phyloP scores from a whole-genome alignment of 805 yeast genomes.

The Lipomyces yamanashiensis region DNA sequence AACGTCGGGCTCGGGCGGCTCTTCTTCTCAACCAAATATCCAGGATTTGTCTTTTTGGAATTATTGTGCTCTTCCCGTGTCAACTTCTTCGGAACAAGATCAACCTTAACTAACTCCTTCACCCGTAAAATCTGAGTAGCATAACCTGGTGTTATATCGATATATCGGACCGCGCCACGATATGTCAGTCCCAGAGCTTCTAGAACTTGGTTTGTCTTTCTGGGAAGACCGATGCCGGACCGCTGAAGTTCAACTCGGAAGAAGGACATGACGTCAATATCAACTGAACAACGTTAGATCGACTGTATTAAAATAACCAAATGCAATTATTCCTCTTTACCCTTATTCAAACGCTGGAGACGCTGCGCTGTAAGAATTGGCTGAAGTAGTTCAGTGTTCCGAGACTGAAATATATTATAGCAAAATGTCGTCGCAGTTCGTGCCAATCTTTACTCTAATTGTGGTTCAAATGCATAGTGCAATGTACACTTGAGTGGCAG shows the following conservation, averaged over 20 bases:
- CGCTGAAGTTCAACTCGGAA: slow-evolving; percentile 76
- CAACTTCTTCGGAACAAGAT: slow-evolving; percentile 62
- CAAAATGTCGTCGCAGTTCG: too few relatives aligned
- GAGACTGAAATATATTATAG: too few relatives aligned
- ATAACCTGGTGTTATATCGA: slow-evolving; percentile 69
- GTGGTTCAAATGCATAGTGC: too few relatives aligned
- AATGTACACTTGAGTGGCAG: too few relatives aligned
- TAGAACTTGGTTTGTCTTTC: slow-evolving; percentile 64
- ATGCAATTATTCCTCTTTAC: not conserved
- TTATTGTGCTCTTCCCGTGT: slow-evolving; percentile 57
- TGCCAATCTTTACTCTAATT: too few relatives aligned
- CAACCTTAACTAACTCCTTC: slow-evolving; percentile 85
- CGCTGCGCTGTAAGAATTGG: too few relatives aligned
- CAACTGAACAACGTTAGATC: not conserved
- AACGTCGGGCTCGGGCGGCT: not conserved
- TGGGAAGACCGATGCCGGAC: slow-evolving; percentile 86
- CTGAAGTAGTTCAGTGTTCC: too few relatives aligned
- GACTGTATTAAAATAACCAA: not conserved
- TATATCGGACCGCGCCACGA: slow-evolving; percentile 76
- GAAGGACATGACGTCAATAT: slow-evolving; percentile 41
- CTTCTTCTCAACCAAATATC: slow-evolving; percentile 56
- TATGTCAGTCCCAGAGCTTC: slow-evolving; percentile 73
- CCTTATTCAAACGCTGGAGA: too few relatives aligned
- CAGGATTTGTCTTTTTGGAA: slow-evolving; percentile 66
- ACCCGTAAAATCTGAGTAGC: slow-evolving; percentile 85